Evolutionary conservation across 2,329 filamentous ascomycete genomes (phyloP), one percentile per base, ranked within the genome.

Genomic region (Fusarium avenaceum): DNA sequence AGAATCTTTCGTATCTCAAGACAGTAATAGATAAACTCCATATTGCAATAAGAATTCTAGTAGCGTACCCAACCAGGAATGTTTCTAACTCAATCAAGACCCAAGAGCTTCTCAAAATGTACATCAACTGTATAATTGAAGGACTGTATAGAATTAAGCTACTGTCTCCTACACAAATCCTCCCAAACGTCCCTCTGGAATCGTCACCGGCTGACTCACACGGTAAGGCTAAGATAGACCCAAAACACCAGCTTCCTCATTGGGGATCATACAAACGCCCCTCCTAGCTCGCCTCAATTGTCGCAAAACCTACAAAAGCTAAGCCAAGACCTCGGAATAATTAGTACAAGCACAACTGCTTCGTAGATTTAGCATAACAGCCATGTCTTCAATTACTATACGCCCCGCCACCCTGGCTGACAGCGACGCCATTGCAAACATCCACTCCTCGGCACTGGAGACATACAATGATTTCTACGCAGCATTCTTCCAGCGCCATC

Each of bases 391-490:
- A 6, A 33, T 64, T 28, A 63, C 33, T 6, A 59, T 74, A 35
- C 71, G 71, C 28, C 67, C 49, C 14, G 71, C 69, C 30, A 68
- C 59, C 10, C 22, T 64, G 6, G 53, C 46, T 15, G 69, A 73
- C 43, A 63, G 57, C 44, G 53, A 63, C 33, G 44, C 65, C 14
- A 71, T 74, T 42, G 59, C 58, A 10, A 22, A 42, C n/a, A 54
- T 70, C n/a, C 71, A 73, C 42, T 57, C 62, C 30, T 47, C 57
- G 15, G 71, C 71, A 3, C 47, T 74, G 4, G 33, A 42, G 6
- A n/a, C n/a, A 7, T 72, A 71, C 32, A 56, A 74, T 35, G 56
- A 60, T 3, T 73, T 73, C 40, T 73, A 73, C 42, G 69, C 55
- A 9, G 69, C 67, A 13, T 60, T 73, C 53, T 72, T 72, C 24